Evolutionary conservation across 495 filamentous ascomycete species (phyloP).

Genomic region (Daldinia decipiens): DNA sequence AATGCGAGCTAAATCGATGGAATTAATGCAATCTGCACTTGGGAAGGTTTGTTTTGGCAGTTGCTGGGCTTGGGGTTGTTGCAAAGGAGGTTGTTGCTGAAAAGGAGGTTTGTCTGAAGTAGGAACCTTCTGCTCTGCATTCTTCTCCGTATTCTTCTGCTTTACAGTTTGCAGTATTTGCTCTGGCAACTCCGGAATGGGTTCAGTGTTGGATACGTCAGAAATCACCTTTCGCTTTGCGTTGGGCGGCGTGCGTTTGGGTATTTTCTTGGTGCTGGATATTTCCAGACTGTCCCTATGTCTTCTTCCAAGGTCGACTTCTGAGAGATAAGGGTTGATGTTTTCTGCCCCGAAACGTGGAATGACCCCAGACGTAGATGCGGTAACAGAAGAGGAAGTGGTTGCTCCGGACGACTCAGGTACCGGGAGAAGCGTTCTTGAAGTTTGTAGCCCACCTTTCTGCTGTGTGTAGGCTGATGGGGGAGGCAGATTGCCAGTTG

Average conservation of each 20-base stretch:
- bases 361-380: background rate
- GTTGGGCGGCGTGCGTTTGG: background rate
- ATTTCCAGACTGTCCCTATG: constrained; percentile 24
- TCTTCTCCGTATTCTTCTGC: background rate
- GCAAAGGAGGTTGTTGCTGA: background rate
- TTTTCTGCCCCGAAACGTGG: constrained; percentile 37
- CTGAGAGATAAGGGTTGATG: constrained; percentile 26
- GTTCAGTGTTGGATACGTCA: background rate
- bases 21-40: background rate
- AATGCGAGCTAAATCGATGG: background rate
- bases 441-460: background rate
- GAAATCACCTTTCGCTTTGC: background rate
- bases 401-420: constrained; percentile 11
- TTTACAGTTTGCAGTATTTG: background rate
- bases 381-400: background rate
- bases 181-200: constrained; percentile 26
- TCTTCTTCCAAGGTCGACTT: background rate
- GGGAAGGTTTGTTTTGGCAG: background rate
- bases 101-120: background rate
- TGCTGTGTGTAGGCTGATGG: background rate
- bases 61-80: background rate
- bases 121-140: background rate
- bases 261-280: constrained; percentile 9
- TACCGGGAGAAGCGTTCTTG: background rate
- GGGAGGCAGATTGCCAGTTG: constrained; percentile 25